A percentile compares a stretch with the other conserved stretches of the same genome.
phyloP scores from a whole-genome alignment of 345 rosid genomes.

The Salix koriyanagi region DNA sequence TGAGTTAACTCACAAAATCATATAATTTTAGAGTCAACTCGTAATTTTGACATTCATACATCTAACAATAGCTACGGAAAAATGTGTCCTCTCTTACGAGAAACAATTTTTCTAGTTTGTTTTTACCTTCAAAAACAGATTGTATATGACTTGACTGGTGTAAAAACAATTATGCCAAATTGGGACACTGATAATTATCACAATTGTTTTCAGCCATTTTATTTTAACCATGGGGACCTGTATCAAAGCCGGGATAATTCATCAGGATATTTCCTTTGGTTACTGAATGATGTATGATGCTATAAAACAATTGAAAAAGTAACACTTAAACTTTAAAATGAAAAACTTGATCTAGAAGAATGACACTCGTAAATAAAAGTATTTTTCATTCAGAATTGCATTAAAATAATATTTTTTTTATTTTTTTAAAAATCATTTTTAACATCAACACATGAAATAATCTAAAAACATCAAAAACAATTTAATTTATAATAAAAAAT shows the following conservation, averaged over 20 bases:
- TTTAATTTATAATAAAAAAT: no score
- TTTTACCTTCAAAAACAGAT: background rate
- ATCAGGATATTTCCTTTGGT: background rate
- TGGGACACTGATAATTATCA: no score
- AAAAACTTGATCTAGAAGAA: background rate
- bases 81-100: background rate
- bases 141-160: background rate
- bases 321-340: background rate
- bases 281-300: background rate
- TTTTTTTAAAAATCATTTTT: no score
- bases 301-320: background rate
- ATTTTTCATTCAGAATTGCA: rapidly evolving
- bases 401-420: no score
- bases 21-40: no score
- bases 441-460: no score
- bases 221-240: no score
- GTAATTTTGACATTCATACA: no score
- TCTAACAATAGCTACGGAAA: background rate
- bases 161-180: background rate
- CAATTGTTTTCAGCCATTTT: background rate
- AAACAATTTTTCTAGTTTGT: background rate
- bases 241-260: no score
- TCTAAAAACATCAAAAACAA: no score
- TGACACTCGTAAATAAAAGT: no score
- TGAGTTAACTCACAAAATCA: rapidly evolving